A percentile compares a stretch with the other conserved stretches of the same genome.
Conservation (phyloP, 805 yeast species). For the Candida saitoana region DNA sequence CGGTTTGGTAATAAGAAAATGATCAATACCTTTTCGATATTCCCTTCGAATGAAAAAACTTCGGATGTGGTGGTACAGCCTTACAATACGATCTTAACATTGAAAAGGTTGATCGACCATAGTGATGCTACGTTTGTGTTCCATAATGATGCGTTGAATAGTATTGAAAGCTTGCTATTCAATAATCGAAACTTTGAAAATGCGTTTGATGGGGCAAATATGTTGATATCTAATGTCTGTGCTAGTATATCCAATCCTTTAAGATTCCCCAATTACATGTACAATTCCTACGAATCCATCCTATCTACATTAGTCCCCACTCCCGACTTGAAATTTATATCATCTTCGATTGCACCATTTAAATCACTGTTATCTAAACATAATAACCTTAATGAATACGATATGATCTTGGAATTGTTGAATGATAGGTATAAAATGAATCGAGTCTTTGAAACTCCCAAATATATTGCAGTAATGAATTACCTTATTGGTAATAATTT, state of each 20-base stretch:
- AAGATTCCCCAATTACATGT: slow-evolving; percentile 88
- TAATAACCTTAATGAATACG: slow-evolving; percentile 74
- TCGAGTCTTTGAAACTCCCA: slow-evolving; percentile 35
- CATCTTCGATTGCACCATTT: slow-evolving; percentile 39
- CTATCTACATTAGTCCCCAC: slow-evolving; percentile 80
- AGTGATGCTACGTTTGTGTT: slow-evolving; percentile 88
- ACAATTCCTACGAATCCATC: slow-evolving; percentile 78
- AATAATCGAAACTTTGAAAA: slow-evolving; percentile 9
- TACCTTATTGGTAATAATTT: slow-evolving; percentile 57
- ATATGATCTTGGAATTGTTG: slow-evolving; percentile 74
- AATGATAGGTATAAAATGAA: slow-evolving; percentile 79
- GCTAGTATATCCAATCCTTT: slow-evolving; percentile 83
- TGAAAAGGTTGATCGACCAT: slow-evolving; percentile 74
- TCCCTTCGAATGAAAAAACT: slow-evolving; percentile 70
- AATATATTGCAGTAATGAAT: slow-evolving; percentile 67
- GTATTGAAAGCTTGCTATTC: slow-evolving; percentile 54
- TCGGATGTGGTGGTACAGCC: slow-evolving; percentile 99
- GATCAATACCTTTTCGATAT: slow-evolving; percentile 79
- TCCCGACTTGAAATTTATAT: slow-evolving; percentile 58
- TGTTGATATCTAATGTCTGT: slow-evolving; percentile 78
- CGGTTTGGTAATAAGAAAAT: slow-evolving; percentile 75
- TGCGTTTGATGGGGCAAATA: slow-evolving; percentile 76
- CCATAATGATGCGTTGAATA: slow-evolving; percentile 80
- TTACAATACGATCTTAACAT: slow-evolving; percentile 80
- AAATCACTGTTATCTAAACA: slow-evolving; percentile 42